Base-by-base conservation (phyloP, 2,329 filamentous ascomycete genomes). In the Fusarium austroafricanum region DNA sequence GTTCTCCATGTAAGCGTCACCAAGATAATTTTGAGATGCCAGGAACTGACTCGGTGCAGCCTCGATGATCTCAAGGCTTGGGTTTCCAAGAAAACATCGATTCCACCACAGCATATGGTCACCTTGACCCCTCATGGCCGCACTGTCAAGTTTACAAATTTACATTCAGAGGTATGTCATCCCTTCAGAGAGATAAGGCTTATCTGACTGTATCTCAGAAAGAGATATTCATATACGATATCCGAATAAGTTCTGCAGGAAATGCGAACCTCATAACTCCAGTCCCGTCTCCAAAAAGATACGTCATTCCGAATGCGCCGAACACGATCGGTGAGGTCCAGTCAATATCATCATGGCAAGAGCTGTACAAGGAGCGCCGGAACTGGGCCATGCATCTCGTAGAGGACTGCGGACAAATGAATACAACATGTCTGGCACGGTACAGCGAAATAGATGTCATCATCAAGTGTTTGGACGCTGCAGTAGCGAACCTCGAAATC, bases 191-290 rank as follows among this genome's bases (percentile, higher is more conserved):
- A 46, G 29, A 46, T 38, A 42, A 35, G 43, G 15, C 50, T n/a
- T 60, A 38, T 39, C 64, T 75, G 29, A 73, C 65, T 20, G 42
- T 42, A 12, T 35, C 6, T 6, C 49, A 96, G 91, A 92, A 89
- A 70, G 94, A 98, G 77, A 89, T 99, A 58, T 98, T 92, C 77
- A 88, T 98, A 52, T 99, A 97, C 80, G 94, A 97, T 79, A 91
- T 94, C 65, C 89, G 90, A 71, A 88, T 91, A 73, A 89, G 91
- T 68, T 82, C 86, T 51, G 73, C 84, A 10, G 80, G 79, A 37
- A 77, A 79, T 45, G 78, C 82, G 18, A 79, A 79, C 18, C 77
- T 83, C 54, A 76, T 83, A 63, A 79, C 81, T 73, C 84, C 88
- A 57, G 73, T 83, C 63, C 82, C 86, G 44, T 74, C 83, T 33